Percentiles rank a stretch among this genome's conserved stretches.
These are phyloP conservation scores for Erysimum cheiranthoides DNA, from an alignment of 345 rosid genomes.

Conservation along the genomic window DNA sequence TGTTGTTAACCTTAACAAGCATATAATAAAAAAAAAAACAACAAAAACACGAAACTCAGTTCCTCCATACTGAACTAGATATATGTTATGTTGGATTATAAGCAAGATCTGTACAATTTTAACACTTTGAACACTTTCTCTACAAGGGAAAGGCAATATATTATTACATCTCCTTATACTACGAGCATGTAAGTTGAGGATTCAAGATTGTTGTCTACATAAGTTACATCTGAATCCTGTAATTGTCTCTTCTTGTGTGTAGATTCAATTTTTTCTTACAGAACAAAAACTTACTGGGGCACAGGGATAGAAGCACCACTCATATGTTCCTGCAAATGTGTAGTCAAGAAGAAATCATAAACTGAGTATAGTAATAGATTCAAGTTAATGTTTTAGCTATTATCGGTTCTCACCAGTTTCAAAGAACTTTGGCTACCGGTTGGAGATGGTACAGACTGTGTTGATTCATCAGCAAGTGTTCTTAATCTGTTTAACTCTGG, in stretches of 20 bases:
- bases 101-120: slow-evolving; percentile 28
- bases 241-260: neutral
- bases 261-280: neutral
- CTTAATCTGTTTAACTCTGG: slow-evolving; percentile 74
- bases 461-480: slow-evolving; percentile 64
- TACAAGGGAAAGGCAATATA: slow-evolving; percentile 22
- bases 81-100: neutral
- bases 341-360: slow-evolving; percentile 3
- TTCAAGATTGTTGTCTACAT: slow-evolving; percentile 8
- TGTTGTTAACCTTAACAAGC: neutral
- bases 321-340: slow-evolving; percentile 36
- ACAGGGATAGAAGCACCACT: slow-evolving; percentile 39
- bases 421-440: slow-evolving; percentile 45
- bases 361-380: neutral
- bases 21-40: neutral
- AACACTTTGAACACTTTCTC: slow-evolving; percentile 40
- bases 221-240: slow-evolving; percentile 13
- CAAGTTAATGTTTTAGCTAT: neutral
- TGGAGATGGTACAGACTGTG: slow-evolving; percentile 44
- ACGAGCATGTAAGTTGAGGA: slow-evolving; percentile 18
- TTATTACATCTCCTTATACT: slow-evolving; percentile 29
- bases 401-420: slow-evolving; percentile 49
- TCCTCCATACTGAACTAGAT: neutral
- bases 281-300: slow-evolving; percentile 31
- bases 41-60: neutral